These are phyloP conservation scores for Tuber indicum DNA, from an alignment of 495 filamentous ascomycete species.

Conservation along the genomic window DNA sequence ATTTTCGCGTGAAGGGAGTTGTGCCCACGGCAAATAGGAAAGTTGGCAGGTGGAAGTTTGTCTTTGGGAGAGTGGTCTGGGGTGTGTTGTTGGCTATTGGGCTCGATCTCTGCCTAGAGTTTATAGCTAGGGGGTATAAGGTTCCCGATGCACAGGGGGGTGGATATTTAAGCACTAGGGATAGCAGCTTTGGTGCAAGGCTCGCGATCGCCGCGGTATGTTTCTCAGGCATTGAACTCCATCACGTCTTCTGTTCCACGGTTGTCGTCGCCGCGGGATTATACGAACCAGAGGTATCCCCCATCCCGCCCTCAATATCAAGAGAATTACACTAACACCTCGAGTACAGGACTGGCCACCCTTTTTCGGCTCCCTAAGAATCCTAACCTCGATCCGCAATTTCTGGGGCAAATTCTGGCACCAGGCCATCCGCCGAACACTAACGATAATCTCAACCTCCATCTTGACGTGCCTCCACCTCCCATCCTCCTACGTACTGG, in stretches of 20 bases:
- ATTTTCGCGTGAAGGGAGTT: conserved; percentile 23
- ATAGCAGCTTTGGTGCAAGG: conserved; percentile 3
- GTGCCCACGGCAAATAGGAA: neutral
- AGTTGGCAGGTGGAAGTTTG: conserved; percentile 6
- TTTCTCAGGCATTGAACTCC: conserved; percentile 27
- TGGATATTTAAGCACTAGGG: conserved; percentile 13
- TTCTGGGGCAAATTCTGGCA: conserved; percentile 33
- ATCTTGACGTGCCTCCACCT: neutral
- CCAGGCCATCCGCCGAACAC: conserved; percentile 25
- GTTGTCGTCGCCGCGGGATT: conserved; percentile 25
- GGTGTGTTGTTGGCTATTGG: conserved; percentile 20
- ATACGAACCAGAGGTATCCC: conserved; percentile 22
- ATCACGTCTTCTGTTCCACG: conserved; percentile 19
- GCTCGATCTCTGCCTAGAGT: conserved; percentile 26
- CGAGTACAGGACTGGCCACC: conserved; percentile 27
- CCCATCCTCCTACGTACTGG: neutral
- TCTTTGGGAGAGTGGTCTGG: conserved; percentile 9
- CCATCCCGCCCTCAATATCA: neutral
- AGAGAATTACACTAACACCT: conserved; percentile 2
- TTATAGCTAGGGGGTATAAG: conserved; percentile 7
- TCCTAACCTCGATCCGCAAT: conserved; percentile 24
- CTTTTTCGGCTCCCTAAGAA: conserved; percentile 18
- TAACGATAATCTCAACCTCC: neutral
- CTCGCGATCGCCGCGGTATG: conserved; percentile 21
- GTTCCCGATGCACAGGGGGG: conserved; percentile 4